These are phyloP conservation scores for Neoboletus subvelutipes DNA, from an alignment of 768 basidiomycete species.

Conservation along the genomic window DNA sequence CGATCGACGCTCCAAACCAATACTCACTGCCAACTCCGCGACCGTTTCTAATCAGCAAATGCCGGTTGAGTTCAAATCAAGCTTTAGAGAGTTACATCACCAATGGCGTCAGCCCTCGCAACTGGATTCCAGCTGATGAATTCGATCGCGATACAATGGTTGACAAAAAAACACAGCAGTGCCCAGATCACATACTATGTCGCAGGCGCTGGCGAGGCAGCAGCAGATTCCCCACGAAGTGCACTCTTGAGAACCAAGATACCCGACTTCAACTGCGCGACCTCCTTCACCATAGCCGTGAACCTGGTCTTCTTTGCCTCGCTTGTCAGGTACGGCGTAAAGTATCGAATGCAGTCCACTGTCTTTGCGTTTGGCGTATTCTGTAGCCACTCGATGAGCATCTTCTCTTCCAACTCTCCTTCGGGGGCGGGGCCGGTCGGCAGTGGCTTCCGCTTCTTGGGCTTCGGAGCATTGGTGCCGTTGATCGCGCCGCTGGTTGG, in stretches of 20 bases:
- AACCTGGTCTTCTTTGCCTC: slow-evolving; percentile 70
- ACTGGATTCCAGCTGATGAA: slow-evolving; percentile 15
- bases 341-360: slow-evolving; percentile 77
- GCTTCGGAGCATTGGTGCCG: slow-evolving; percentile 37
- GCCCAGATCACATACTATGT: slow-evolving; percentile 24
- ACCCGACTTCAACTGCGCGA: slow-evolving; percentile 69
- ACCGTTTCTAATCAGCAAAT: neutral
- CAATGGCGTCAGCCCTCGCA: neutral
- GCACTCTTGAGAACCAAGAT: slow-evolving; percentile 55
- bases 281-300: slow-evolving; percentile 77
- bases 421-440: slow-evolving; percentile 41
- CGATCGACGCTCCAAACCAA: slow-evolving; percentile 18
- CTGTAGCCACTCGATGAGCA: slow-evolving; percentile 77
- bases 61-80: too few species aligned
- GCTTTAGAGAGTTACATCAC: neutral
- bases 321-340: slow-evolving; percentile 71
- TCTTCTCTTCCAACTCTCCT: slow-evolving; percentile 58
- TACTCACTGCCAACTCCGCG: slow-evolving; percentile 13
- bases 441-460: slow-evolving; percentile 55
- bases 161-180: slow-evolving; percentile 17
- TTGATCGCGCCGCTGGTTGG: slow-evolving; percentile 11
- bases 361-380: slow-evolving; percentile 70
- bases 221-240: slow-evolving; percentile 32
- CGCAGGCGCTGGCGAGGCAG: slow-evolving; percentile 23
- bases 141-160: slow-evolving; percentile 18